Evolutionary conservation across 108 stramenopile species (phyloP), one percentile per base, ranked within the genome.

Genomic region (Stephanodiscus triporus): DNA sequence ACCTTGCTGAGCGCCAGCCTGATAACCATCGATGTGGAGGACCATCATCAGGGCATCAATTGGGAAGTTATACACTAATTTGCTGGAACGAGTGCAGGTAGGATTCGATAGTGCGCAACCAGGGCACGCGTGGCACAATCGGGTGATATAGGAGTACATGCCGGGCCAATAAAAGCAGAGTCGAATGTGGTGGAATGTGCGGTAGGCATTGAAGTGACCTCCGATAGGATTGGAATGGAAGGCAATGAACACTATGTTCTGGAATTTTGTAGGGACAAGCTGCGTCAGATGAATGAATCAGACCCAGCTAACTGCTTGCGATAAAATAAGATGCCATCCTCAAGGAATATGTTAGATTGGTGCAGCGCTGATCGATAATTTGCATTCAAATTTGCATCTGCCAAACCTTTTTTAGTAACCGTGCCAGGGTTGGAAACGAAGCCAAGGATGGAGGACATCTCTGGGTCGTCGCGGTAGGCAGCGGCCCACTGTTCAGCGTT

Each of bases 241-340:
- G 4, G 63, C 63, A n/a, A 63, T 17, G 19, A 63, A 63, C 3
- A 63, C 10, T 8, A 63, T 63, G 23, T 63, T 63, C 7, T 5
- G 20, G 4, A 63, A 23, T 1, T 42, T 1, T 9, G 36, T 4
- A n/a, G 63, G 63, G 23, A 40, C 40, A 40, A n/a, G 26, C 6
- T 17, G 36, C 22, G 50, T 9, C 38, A 9, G 29, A 10, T 16
- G 22, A 53, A 51, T 2, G 48, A 66, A 3, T 48, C 30, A 0
- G 9, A 19, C 4, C 24, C 32, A 6, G 19, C 63, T 4, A 66
- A 26, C 6, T 7, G 9, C 53, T 66, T 50, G 6, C 26, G 19
- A 13, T 40, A 27, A 10, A 66, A 53, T 5, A 66, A 5, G 26
- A 66, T 53, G 20, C 49, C 66, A 29, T 66, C 29, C 29, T 66